Evolutionary conservation across 305 asterid species (phyloP), one percentile per base, ranked within the genome.

Genomic region (Fraxinus baroniana): DNA sequence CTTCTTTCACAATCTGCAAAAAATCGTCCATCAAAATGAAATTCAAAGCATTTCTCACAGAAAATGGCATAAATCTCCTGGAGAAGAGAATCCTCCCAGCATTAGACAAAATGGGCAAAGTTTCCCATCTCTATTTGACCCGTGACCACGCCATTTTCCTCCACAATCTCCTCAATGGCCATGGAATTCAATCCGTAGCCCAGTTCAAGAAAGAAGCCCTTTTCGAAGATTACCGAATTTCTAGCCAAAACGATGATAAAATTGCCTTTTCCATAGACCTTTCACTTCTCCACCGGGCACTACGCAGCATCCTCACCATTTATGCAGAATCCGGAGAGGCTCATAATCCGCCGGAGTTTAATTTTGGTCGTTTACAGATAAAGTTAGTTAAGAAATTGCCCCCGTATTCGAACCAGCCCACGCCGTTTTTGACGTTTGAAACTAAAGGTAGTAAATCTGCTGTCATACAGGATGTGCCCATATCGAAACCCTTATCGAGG

Each of bases 211-310:
- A 77, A 70, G 89, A 88, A 18, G 88, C 94, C 76, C 93, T 96
- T 85, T 94, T 94, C 88, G 91, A 89, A 32, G 97, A 94, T 57
- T 96, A 93, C 81, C 89, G 91, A 13, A 93, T 96, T 72, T 92
- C 98, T 64, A 90, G 95, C 88, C 92, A 93, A 33, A 91, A 91
- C 85, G 94, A 91, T 39, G 94, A 94, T 84, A 80, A 78, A 4
- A 96, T 96, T 81, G 97, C 98, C 57, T 94, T 94, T 84, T 77
- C 98, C 82, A 75, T 96, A 87, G 99, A 93, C 84, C 91, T 94
- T 55, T 74, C 94, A 83, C 99, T 92, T 89, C 95, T 96, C 87
- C 99, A 92, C 86, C 93, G 98, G 73, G 98, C 99, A 83, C 92
- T 95, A 84, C 92, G 93, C 80, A 93, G 98, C 78, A 87, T 94